Evolutionary conservation across 495 filamentous ascomycete species (phyloP), one percentile per base, ranked within the genome.

Genomic region (Penicillium arizonense): DNA sequence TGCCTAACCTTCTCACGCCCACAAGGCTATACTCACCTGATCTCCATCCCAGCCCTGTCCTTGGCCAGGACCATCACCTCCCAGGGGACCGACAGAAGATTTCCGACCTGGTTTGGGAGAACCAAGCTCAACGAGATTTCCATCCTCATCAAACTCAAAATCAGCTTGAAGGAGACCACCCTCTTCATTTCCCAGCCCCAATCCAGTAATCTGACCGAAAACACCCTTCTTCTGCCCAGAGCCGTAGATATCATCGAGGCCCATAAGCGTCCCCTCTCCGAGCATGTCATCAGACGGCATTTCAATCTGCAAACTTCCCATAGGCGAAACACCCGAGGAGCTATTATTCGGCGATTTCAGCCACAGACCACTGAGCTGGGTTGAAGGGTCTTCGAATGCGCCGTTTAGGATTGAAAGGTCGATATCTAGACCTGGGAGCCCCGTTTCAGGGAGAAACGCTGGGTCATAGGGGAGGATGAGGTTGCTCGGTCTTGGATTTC

Each of bases 381-480:
- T 64, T 16, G 44, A 38, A 9, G 28, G 5, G n/a, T 37, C 44
- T 3, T 46, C 44, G 3, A 62, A 56, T 5, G 53, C 33, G 12
- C 44, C 28, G 8, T 30, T 30, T 21, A 2, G 45, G 26, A 18
- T 45, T 51, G 37, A 73, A 46, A 86, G 55, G 45, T 88, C 81
- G 28, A 88, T 59, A 34, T 86, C 78, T 16, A 87, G 65, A 9
- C 74, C 72, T 10, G 79, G 79, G 14, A 88, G 73, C 41, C 66
- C 70, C 20, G 82, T 77, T 35, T 89, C 87, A 0, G 88, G 88
- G 1, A 91, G 65, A 58, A 97, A 96, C n/a, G 83, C 79, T 5
- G 91, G 91, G 65, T 97, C 94, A 55, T 98, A 90, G 18, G 78
- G 72, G 4, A 97, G 77, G 12, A 91, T 67, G 40, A 96, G 82